Percentiles rank a stretch among this genome's conserved stretches.
Conservation (phyloP, 1,284 basidiomycete genomes). For the Lentinula novae-zelandiae region DNA sequence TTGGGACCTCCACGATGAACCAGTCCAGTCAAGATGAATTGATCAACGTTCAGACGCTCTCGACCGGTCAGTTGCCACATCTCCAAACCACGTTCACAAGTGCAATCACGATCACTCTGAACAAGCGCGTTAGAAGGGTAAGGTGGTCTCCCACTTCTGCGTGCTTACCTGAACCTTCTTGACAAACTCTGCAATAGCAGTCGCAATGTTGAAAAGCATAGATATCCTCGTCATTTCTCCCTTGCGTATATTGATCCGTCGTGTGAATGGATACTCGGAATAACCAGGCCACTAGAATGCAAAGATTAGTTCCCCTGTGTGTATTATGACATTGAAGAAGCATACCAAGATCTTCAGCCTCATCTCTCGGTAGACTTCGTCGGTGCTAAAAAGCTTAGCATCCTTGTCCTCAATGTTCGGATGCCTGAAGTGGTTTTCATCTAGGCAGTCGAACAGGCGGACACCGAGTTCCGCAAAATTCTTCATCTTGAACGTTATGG, state of each 20-base stretch:
- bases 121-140: neutral
- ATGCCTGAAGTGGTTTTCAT: neutral
- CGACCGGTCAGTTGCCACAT: constrained; percentile 13
- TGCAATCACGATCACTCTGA: neutral
- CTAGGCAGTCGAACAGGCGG: constrained; percentile 6
- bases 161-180: constrained; percentile 28
- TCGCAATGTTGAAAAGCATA: constrained; percentile 26
- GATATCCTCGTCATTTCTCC: constrained; percentile 17
- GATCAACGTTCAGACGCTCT: constrained; percentile 20
- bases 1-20: constrained; percentile 33
- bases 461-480: constrained; percentile 15
- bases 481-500: constrained; percentile 15
- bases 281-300: constrained; percentile 33
- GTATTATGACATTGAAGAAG: neutral
- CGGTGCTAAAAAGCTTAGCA: constrained; percentile 13
- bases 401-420: constrained; percentile 9
- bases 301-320: neutral
- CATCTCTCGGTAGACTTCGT: constrained; percentile 18
- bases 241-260: constrained; percentile 23
- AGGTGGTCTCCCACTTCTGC: neutral
- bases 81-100: constrained; percentile 6
- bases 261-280: constrained; percentile 23
- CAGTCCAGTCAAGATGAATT: constrained; percentile 32
- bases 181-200: constrained; percentile 24
- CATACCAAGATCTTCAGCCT: constrained; percentile 15